phyloP scores from a whole-genome alignment of 192 early-diverging fungal species.

The Rhizophagus clarus region DNA sequence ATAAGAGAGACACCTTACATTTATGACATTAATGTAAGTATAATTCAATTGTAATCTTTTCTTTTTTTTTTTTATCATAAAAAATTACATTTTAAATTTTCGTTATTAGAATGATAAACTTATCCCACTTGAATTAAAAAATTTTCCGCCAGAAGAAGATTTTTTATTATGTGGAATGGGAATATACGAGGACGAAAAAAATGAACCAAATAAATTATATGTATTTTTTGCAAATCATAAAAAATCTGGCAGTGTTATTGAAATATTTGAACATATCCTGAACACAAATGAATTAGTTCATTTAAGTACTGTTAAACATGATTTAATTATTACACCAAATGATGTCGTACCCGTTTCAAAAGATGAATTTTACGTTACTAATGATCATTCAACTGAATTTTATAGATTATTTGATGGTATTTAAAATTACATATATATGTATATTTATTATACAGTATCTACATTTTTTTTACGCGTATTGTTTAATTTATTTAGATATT shows the following conservation, averaged over 20 bases:
- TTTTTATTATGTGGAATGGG: constrained; percentile 56
- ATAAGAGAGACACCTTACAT: no score
- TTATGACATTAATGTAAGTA: no score
- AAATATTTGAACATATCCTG: constrained; percentile 55
- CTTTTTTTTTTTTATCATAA: no score
- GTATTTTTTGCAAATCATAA: constrained; percentile 64
- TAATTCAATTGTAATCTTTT: no score
- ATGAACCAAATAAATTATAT: constrained; percentile 40
- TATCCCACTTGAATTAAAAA: constrained; percentile 39
- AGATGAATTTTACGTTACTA: constrained; percentile 59
- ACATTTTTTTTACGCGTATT: no score
- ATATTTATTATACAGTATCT: no score
- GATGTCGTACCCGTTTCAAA: constrained; percentile 57
- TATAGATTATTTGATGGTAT: no score
- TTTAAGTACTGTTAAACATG: constrained; percentile 52
- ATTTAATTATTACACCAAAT: constrained; percentile 54
- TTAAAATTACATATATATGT: no score
- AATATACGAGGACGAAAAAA: constrained; percentile 46
- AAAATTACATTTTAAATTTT: no score
- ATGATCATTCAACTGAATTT: constrained; percentile 40
- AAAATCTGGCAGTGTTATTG: constrained; percentile 52
- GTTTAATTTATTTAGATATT: no score
- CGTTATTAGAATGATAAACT: neutral
- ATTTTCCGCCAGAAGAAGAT: constrained; percentile 32
- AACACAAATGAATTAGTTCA: constrained; percentile 44